Conservation (phyloP, 129 eudicot genomes). For the Flaveria brownii region DNA sequence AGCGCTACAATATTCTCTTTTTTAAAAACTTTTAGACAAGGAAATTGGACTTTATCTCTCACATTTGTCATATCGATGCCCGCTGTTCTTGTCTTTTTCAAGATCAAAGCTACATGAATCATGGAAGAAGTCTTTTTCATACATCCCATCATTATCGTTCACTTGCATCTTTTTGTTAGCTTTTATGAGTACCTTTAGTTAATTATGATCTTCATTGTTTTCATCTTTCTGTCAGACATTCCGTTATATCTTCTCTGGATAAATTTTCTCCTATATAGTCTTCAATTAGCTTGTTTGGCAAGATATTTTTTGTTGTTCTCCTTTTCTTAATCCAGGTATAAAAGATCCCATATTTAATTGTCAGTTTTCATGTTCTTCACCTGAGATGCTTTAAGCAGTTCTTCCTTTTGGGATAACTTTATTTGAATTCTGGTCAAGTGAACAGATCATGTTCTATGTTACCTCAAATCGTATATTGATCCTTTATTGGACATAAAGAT, state of each 20-base stretch:
- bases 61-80: conserved; percentile 10
- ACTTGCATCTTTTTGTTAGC: conserved; percentile 22
- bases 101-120: conserved; percentile 25
- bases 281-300: conserved; percentile 16
- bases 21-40: conserved; percentile 11
- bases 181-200: conserved; percentile 23
- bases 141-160: conserved; percentile 17
- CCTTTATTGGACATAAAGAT: conserved; percentile 7
- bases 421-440: conserved; percentile 14
- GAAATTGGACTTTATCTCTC: conserved; percentile 15
- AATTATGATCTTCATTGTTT: conserved; percentile 8
- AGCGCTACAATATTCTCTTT: conserved; percentile 19
- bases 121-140: conserved; percentile 1
- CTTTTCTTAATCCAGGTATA: background rate
- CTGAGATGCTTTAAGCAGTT: conserved; percentile 19
- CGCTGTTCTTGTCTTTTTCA: conserved; percentile 28
- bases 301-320: conserved; percentile 2
- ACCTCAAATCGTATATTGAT: background rate
- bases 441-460: conserved; percentile 7
- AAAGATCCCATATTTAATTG: background rate
- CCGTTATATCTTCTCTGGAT: conserved; percentile 4
- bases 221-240: conserved; percentile 23
- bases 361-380: background rate
- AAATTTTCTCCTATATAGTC: conserved; percentile 17
- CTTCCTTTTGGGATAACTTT: conserved; percentile 11